phyloP scores from a whole-genome alignment of 768 basidiomycete genomes.

The Tubosaeta brunneosetosa region DNA sequence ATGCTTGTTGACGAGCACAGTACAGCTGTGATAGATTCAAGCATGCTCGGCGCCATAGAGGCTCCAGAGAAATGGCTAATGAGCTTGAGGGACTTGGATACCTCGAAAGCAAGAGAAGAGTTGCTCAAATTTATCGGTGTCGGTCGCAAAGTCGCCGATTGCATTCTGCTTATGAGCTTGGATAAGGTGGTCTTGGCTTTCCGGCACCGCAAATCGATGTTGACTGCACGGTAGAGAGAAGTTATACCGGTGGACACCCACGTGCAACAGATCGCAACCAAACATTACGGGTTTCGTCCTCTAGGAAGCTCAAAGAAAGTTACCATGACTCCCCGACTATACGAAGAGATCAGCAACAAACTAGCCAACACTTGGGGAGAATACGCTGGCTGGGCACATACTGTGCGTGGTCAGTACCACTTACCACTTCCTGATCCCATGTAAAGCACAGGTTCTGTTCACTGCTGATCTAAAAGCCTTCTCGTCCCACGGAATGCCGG shows the following conservation, averaged over 20 bases:
- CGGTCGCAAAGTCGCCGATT: conserved; percentile 96
- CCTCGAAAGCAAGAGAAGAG: conserved; percentile 62
- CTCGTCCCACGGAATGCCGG: conserved; percentile 49
- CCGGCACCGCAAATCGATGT: not conserved
- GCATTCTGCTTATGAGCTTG: conserved; percentile 86
- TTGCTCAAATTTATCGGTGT: conserved; percentile 85
- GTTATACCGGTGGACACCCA: conserved; percentile 96
- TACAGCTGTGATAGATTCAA: not conserved
- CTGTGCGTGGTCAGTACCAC: conserved; percentile 40
- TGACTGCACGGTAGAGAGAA: conserved; percentile 50
- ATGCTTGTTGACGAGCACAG: conserved; percentile 64
- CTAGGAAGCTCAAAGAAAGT: conserved; percentile 39
- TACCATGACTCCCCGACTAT: conserved; percentile 71
- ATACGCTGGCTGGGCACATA: conserved; percentile 89
- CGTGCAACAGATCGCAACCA: conserved; percentile 82
- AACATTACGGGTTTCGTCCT: conserved; percentile 66
- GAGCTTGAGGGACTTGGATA: conserved; percentile 45
- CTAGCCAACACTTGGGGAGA: conserved; percentile 70
- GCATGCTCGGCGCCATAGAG: conserved; percentile 28
- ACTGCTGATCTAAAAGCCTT: conserved; percentile 72
- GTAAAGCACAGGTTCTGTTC: conserved; percentile 54
- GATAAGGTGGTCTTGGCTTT: conserved; percentile 60
- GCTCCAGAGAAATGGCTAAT: conserved; percentile 58
- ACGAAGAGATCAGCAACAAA: conserved; percentile 63
- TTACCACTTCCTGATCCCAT: not conserved